phyloP scores from a whole-genome alignment of 2,329 filamentous ascomycete genomes.

The Aquanectria penicillioides region DNA sequence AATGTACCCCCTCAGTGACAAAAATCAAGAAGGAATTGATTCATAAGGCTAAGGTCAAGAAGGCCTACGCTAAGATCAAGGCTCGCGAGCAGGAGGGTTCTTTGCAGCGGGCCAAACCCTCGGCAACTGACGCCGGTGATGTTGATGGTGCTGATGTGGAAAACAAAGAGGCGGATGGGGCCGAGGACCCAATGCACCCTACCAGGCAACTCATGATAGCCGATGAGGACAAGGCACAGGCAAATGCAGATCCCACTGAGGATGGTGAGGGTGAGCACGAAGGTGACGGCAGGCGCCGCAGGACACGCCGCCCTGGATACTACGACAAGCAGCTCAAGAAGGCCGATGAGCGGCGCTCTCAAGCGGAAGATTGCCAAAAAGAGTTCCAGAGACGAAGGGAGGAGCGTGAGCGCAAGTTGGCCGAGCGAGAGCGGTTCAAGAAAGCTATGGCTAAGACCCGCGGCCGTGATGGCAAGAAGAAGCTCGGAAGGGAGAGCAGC shows the following conservation, averaged over 20 bases:
- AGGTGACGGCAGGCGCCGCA: constrained; percentile 47
- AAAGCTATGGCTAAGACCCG: constrained; percentile 79
- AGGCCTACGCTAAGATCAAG: constrained; percentile 90
- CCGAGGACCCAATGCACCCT: constrained; percentile 46
- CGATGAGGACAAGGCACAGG: constrained; percentile 50
- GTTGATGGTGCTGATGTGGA: constrained; percentile 27
- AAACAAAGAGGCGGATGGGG: constrained; percentile 31
- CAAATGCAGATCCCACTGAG: constrained; percentile 28
- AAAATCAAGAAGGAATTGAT: constrained; percentile 93
- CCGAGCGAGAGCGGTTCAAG: constrained; percentile 72
- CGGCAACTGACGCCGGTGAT: constrained; percentile 31
- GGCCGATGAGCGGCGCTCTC: constrained; percentile 53
- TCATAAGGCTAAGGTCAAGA: constrained; percentile 92
- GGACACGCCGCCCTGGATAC: constrained; percentile 60
- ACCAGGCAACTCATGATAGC: constrained; percentile 53
- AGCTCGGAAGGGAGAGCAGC: constrained; percentile 82
- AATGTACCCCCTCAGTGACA: constrained; percentile 64
- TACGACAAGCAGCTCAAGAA: constrained; percentile 72
- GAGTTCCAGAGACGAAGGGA: constrained; percentile 62
- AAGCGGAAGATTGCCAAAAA: constrained; percentile 53
- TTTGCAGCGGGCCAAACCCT: constrained; percentile 32
- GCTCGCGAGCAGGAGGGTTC: constrained; percentile 51
- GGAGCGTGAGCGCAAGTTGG: constrained; percentile 72
- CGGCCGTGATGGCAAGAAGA: constrained; percentile 79
- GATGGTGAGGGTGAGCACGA: constrained; percentile 23